These are phyloP conservation scores for Mucor mucedo DNA, from an alignment of 371 early-diverging fungal species.

Conservation along the genomic window DNA sequence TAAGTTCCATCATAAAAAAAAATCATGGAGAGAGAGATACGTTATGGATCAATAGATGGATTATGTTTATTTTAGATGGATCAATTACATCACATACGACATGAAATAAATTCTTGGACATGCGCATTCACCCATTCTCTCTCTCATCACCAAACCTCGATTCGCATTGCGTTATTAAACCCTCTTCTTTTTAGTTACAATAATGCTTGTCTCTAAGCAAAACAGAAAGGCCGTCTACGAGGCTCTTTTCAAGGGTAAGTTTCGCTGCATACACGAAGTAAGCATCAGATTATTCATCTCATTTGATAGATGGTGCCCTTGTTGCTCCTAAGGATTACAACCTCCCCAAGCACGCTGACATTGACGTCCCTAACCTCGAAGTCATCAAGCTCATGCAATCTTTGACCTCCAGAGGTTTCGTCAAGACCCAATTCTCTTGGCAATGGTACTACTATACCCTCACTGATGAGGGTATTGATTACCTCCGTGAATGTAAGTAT, in stretches of 20 bases:
- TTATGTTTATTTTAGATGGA: not conserved
- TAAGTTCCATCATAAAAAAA: slow-evolving; percentile 26
- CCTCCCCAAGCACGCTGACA: slow-evolving; percentile 90
- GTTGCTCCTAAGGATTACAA: slow-evolving; percentile 98
- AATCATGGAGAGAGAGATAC: slow-evolving; percentile 1
- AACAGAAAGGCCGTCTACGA: slow-evolving; percentile 95
- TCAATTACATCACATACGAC: not conserved
- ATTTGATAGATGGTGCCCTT: slow-evolving; percentile 89
- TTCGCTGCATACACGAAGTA: not conserved
- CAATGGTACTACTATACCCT: slow-evolving; percentile 99
- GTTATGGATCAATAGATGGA: slow-evolving; percentile 16
- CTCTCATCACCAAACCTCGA: not conserved
- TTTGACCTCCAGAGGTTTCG: slow-evolving; percentile 91
- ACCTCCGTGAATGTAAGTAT: slow-evolving; percentile 83
- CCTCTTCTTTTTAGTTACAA: slow-evolving; percentile 33
- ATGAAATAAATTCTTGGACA: not conserved
- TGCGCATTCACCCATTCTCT: not conserved
- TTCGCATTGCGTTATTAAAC: not conserved
- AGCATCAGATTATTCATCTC: too few species aligned
- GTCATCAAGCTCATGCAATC: slow-evolving; percentile 99
- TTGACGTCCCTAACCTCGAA: slow-evolving; percentile 96
- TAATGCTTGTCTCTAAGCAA: slow-evolving; percentile 93
- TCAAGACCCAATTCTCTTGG: slow-evolving; percentile 98
- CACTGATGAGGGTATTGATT: slow-evolving; percentile 96
- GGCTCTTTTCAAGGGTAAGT: slow-evolving; percentile 83